phyloP scores from a whole-genome alignment of 495 filamentous ascomycete species.

The Xylaria cubensis region DNA sequence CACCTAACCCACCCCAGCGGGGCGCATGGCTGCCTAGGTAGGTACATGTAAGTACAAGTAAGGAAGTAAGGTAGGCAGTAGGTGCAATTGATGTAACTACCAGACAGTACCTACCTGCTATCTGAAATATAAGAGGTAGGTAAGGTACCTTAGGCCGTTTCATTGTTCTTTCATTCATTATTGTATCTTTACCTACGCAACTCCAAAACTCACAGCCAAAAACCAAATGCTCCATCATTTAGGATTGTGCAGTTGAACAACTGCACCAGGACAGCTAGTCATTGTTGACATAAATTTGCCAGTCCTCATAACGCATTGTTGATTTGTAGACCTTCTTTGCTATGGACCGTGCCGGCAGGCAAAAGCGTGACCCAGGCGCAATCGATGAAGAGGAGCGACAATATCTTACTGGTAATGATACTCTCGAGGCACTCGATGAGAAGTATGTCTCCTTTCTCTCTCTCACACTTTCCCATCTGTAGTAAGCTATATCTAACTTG shows the following conservation, averaged over 20 bases:
- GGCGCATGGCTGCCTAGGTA: background rate
- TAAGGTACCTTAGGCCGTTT: no score
- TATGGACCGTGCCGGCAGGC: constrained; percentile 36
- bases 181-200: background rate
- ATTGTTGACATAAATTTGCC: background rate
- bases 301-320: background rate
- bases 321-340: background rate
- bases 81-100: no score
- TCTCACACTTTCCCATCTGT: background rate
- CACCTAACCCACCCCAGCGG: background rate
- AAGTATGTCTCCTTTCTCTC: constrained; percentile 56
- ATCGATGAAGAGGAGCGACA: constrained; percentile 57
- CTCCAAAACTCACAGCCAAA: background rate
- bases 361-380: constrained; percentile 58
- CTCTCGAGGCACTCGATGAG: constrained; percentile 64
- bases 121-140: background rate
- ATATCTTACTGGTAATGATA: constrained; percentile 52
- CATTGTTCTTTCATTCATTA: background rate
- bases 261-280: background rate
- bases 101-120: background rate
- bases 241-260: background rate
- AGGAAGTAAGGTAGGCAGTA: no score
- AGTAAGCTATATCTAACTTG: constrained; percentile 36
- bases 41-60: background rate
- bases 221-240: background rate